Base-by-base conservation (phyloP, 139 green algal genomes). In the Micractinium conductrix region DNA sequence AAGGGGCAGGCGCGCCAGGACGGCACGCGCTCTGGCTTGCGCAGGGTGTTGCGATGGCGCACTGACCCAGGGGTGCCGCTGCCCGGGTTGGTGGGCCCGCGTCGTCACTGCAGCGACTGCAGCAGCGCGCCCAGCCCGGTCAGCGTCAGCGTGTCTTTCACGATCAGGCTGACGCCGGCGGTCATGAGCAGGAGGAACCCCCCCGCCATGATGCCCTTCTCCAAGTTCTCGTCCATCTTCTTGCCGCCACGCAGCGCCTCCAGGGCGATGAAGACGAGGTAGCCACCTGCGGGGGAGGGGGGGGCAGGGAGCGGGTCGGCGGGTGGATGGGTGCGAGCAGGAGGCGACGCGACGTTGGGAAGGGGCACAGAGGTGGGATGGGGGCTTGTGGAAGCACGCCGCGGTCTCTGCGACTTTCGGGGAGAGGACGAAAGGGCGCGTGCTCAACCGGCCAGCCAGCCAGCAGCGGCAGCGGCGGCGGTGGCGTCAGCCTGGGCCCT, bases 181-280 rank as follows among this genome's bases (percentile, higher is more conserved):
- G 86, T 87, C 55, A 95, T 95, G 69, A 99, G 90, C 53, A 98
- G 82, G 80, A 99, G 84, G 53, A 99, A 87, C 0, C 97, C 97
- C 21, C 85, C 91, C 1, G 93, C 93, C 94, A 97, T 97, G 68
- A 99, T 93, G 30, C 81, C 90, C 78, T 93, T 87, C 92, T 99
- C 97, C 82, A 99, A 42, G 19, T 84, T 85, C 76, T 95, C 73
- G 10, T 90, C 67, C 33, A 99, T 86, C 91, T 97, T 98, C 89
- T 96, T 95, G 21, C 96, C 93, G 12, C 95, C 94, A 10, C 97
- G 78, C n/a, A 95, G 16, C 44, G 91, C 93, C 87, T 99, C 97
- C 44, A 98, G 53, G 2, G 92, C 40, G 45, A 99, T 87, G 74
- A 99, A 93, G 21, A 92, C 86, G 45, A 99, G 87, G 91, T 98